Percentiles rank a stretch among this genome's conserved stretches.
These are phyloP conservation scores for Davidsoniella australis DNA, from an alignment of 2,329 filamentous ascomycete genomes.

Conservation along the genomic window DNA sequence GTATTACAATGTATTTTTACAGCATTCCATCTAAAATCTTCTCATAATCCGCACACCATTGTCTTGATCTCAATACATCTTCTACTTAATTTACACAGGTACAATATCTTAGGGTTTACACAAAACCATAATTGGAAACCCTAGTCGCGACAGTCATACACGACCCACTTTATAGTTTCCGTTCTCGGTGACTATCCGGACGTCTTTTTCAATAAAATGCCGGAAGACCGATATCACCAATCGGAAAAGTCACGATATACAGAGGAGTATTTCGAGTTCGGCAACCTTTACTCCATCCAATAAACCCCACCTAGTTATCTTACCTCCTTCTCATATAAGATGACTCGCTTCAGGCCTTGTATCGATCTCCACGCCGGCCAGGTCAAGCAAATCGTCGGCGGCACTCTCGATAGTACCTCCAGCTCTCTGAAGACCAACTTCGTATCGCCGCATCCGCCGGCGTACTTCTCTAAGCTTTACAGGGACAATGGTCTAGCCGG, in stretches of 20 bases:
- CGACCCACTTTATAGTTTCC: neutral
- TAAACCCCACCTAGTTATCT: neutral
- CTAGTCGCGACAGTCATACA: neutral
- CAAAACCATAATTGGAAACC: neutral
- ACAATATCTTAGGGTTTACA: no score
- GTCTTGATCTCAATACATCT: no score
- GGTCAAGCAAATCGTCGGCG: slow-evolving; percentile 96
- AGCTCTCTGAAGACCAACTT: slow-evolving; percentile 73
- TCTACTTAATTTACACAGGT: no score
- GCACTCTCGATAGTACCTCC: slow-evolving; percentile 58
- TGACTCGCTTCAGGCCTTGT: slow-evolving; percentile 91
- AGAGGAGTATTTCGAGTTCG: neutral
- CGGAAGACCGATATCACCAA: no score
- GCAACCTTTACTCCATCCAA: neutral
- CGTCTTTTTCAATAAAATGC: no score
- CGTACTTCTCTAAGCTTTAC: slow-evolving; percentile 71
- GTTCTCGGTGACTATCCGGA: slow-evolving; percentile 1
- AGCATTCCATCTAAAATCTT: no score
- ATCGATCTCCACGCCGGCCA: slow-evolving; percentile 96
- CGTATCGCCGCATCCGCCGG: slow-evolving; percentile 67
- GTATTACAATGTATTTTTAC: no score
- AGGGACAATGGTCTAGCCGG: slow-evolving; percentile 54
- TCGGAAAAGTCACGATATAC: no score
- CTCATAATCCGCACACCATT: no score
- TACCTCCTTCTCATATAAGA: slow-evolving; percentile 21